These are phyloP conservation scores for Nemania sp. DNA, from an alignment of 2,329 filamentous ascomycete genomes.

Conservation along the genomic window DNA sequence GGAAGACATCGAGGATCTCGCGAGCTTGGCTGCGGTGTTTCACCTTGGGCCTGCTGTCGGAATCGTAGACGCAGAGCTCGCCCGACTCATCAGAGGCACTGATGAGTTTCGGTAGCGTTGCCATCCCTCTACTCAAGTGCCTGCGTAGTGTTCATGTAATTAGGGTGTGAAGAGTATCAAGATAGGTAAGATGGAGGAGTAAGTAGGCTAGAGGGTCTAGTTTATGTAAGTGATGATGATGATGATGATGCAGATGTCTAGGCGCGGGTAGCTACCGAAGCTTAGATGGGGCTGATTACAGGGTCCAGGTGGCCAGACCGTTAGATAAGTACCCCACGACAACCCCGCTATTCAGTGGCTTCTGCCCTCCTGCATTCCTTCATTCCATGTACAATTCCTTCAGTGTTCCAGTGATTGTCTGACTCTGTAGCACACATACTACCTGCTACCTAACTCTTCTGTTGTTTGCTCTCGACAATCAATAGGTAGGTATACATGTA, in stretches of 20 bases:
- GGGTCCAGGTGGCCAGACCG: slow-evolving; percentile 10
- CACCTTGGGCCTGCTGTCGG: slow-evolving; percentile 56
- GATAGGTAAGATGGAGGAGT: no score
- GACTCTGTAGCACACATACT: no score
- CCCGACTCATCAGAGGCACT: slow-evolving; percentile 47
- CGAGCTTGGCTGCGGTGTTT: slow-evolving; percentile 48
- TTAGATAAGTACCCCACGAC: slow-evolving; percentile 17
- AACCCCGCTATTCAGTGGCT: slow-evolving; percentile 18
- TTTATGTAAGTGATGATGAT: slow-evolving; percentile 3
- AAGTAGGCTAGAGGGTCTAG: neutral
- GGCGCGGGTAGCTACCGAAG: neutral
- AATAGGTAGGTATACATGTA: neutral
- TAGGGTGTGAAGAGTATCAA: neutral
- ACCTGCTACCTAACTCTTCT: neutral
- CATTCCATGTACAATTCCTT: neutral
- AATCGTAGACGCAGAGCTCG: slow-evolving; percentile 63
- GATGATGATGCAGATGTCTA: neutral
- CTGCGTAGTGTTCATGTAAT: neutral
- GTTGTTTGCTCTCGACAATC: neutral
- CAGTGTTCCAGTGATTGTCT: neutral
- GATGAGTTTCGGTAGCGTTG: slow-evolving; percentile 40
- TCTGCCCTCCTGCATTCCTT: neutral
- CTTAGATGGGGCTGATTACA: slow-evolving; percentile 5
- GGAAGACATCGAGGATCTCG: slow-evolving; percentile 75
- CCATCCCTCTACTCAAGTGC: slow-evolving; percentile 12